Conservation (phyloP, 2,329 filamentous ascomycete species). For the Scedosporium aurantiacum region DNA sequence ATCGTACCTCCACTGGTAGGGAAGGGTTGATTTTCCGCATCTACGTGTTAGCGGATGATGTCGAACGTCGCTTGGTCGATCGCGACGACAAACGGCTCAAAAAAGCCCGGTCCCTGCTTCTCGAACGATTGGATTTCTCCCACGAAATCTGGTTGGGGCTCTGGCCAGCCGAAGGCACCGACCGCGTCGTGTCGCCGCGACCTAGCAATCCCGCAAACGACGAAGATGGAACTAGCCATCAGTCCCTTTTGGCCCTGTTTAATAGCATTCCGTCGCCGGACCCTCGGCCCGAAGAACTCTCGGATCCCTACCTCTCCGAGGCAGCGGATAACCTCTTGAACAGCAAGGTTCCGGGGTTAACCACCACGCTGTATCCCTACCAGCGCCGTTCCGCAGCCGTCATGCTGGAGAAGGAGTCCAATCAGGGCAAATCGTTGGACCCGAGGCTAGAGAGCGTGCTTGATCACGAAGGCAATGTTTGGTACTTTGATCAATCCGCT, state of each 20-base stretch:
- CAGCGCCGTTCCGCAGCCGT: constrained; percentile 68
- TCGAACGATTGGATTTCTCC: constrained; percentile 46
- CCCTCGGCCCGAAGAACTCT: constrained; percentile 39
- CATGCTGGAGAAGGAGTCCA: constrained; percentile 73
- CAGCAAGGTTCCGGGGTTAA: constrained; percentile 44
- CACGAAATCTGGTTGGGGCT: constrained; percentile 34
- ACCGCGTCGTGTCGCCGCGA: background rate
- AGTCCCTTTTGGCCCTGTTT: constrained; percentile 53
- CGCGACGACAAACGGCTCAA: constrained; percentile 33
- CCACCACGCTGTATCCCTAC: constrained; percentile 61
- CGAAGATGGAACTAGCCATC: background rate
- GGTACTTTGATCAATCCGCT: constrained; percentile 60
- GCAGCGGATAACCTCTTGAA: constrained; percentile 46
- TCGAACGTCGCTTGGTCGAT: constrained; percentile 40
- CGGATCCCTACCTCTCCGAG: constrained; percentile 37
- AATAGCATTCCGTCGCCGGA: constrained; percentile 60
- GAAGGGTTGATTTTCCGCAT: constrained; percentile 33
- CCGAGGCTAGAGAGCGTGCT: constrained; percentile 53
- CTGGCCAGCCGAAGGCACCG: background rate
- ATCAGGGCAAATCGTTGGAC: constrained; percentile 55
- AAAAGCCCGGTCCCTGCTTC: constrained; percentile 33
- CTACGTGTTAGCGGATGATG: constrained; percentile 56
- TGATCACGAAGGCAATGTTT: constrained; percentile 51
- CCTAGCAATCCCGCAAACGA: background rate
- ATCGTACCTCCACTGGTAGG: constrained; percentile 15